These are phyloP conservation scores for Conoideocrella luteorostrata DNA, from an alignment of 2,329 filamentous ascomycete genomes.

Conservation along the genomic window DNA sequence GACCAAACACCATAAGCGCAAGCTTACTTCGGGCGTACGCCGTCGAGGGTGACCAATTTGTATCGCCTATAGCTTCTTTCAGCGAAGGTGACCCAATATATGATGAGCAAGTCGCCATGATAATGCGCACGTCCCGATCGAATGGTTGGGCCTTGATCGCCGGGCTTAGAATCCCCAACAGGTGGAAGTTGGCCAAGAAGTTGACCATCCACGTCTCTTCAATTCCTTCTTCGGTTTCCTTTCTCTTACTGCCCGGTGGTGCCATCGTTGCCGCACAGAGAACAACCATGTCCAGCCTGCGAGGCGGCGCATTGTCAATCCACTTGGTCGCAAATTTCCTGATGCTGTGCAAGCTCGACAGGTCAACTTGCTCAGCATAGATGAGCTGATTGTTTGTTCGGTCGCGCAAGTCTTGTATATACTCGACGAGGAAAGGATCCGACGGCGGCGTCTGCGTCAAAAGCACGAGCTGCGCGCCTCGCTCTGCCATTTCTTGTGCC, in stretches of 20 bases:
- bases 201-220: conserved; percentile 93
- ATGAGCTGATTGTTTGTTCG: conserved; percentile 78
- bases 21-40: conserved; percentile 65
- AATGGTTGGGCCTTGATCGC: conserved; percentile 86
- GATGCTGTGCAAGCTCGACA: conserved; percentile 82
- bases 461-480: conserved; percentile 86
- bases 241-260: conserved; percentile 54
- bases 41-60: conserved; percentile 47
- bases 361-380: conserved; percentile 91
- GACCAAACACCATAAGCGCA: conserved; percentile 81
- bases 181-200: conserved; percentile 91
- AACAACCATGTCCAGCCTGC: conserved; percentile 84
- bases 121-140: conserved; percentile 84
- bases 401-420: conserved; percentile 78
- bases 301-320: conserved; percentile 90
- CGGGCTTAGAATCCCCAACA: conserved; percentile 84
- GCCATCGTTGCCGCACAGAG: conserved; percentile 77
- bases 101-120: conserved; percentile 80
- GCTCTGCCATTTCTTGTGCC: conserved; percentile 65
- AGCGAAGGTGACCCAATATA: conserved; percentile 75
- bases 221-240: conserved; percentile 67
- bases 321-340: conserved; percentile 93
- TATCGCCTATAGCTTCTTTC: conserved; percentile 42
- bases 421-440: conserved; percentile 87
- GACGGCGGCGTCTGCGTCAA: conserved; percentile 75